These are phyloP conservation scores for Malus asiatica DNA, from an alignment of 306 rosid species.

Conservation along the genomic window DNA sequence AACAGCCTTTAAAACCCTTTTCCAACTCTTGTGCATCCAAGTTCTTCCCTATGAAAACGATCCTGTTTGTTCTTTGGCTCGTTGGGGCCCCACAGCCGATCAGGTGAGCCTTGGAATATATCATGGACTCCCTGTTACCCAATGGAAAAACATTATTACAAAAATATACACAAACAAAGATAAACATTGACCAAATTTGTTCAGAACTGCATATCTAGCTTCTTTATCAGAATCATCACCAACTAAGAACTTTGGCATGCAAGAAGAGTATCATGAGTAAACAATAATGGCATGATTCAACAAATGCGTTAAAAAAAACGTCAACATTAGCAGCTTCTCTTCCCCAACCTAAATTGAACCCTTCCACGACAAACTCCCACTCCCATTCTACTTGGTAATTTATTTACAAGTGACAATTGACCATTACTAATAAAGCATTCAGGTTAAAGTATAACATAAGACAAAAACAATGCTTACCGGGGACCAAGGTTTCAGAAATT, in stretches of 20 bases:
- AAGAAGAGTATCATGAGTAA: not conserved
- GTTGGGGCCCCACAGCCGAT: constrained; percentile 76
- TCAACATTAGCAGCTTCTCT: not conserved
- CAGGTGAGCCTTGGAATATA: constrained; percentile 96
- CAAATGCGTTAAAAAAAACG: not conserved
- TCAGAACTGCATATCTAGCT: not conserved
- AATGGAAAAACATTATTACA: not conserved
- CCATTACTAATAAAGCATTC: no score
- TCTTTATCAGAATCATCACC: not conserved
- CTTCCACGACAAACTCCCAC: no score
- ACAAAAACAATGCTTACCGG: not conserved
- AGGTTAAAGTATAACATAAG: not conserved
- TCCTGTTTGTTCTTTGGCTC: constrained; percentile 79
- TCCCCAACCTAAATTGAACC: no score
- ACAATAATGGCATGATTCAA: not conserved
- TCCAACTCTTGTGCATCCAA: constrained; percentile 73
- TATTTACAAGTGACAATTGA: no score
- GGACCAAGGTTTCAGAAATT: not conserved
- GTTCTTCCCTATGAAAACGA: constrained; percentile 87
- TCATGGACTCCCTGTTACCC: constrained; percentile 87
- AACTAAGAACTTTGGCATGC: not conserved
- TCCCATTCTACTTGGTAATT: no score
- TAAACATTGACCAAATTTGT: not conserved
- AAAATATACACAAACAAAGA: not conserved
- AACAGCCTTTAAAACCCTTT: constrained; percentile 72